Evolutionary conservation across 768 basidiomycete genomes (phyloP), one percentile per base, ranked within the genome.

Genomic region (Postia placenta): DNA sequence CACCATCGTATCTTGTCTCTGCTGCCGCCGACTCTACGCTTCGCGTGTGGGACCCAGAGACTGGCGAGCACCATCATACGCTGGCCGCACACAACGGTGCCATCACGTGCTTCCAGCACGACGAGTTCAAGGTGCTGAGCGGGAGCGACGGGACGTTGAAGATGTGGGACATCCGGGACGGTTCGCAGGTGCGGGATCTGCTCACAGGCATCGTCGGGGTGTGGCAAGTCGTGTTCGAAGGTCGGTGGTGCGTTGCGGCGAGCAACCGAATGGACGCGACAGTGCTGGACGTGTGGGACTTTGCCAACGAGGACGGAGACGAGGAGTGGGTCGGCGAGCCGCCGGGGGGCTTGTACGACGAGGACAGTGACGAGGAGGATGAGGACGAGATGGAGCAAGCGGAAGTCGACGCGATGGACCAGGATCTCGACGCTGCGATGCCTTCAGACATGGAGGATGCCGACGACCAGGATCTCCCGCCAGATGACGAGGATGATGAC

Each of bases 21-120:
- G 96, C 93, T 3, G 95, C 96, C 0, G 95, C 95, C 17, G 95
- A 99, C 64, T 92, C 92, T 19, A 95, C 93, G 0, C 72, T 99
- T 6, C 84, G 94, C 6, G 80, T 98, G 36, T 98, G 95, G 95
- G 87, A 98, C 60, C 89, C 93, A 1, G 81, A 85, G 30, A 80
- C 80, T 0, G 91, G 92, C 48, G 82, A 83, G 50, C 74, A 90
- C 25, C 81, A 79, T 33, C 86, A 93, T 56, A 83, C 85, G 0
- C 78, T 99, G 25, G 83, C 85, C 3, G 92, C 90, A 1, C 95
- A 98, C 64, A 87, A 87, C 5, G 95, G 94, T 19, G 93, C 95
- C n/a, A 98, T 99, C 57, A 98, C 96, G 15, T 99, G 95, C 69
- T 97, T 98, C 76, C 92, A 95, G 66, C 93, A 96, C 57, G 95